Conservation (phyloP, 2,329 filamentous ascomycete species). For the Ophiostoma sp. region DNA sequence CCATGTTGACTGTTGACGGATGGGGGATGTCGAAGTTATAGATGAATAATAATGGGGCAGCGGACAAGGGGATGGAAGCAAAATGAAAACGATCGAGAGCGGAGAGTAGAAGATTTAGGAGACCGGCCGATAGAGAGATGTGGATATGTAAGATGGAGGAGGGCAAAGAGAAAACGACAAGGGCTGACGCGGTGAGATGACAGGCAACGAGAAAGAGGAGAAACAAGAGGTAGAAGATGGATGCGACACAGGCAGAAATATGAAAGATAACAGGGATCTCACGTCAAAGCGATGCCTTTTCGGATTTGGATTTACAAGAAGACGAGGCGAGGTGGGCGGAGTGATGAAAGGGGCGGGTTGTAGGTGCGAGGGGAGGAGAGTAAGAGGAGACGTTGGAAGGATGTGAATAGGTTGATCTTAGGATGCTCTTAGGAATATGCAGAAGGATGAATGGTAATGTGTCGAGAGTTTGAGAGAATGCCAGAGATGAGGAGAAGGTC, state of each 20-base stretch:
- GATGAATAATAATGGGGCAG: neutral
- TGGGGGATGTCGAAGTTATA: neutral
- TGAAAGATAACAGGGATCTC: neutral
- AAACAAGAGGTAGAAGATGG: neutral
- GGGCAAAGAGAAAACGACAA: neutral
- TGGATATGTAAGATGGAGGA: neutral
- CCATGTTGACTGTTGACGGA: neutral
- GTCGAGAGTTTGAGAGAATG: neutral
- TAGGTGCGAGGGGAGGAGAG: neutral
- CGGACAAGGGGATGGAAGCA: neutral
- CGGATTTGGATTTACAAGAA: neutral
- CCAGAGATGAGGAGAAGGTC: constrained; percentile 2
- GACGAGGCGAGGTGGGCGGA: neutral
- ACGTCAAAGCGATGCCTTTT: neutral
- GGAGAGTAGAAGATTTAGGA: neutral
- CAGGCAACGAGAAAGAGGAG: neutral
- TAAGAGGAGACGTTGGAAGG: neutral
- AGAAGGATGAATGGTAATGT: too few species aligned
- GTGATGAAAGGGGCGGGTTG: neutral
- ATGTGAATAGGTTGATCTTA: neutral
- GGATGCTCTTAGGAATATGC: neutral
- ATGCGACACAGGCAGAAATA: neutral
- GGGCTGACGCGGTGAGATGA: constrained; percentile 6
- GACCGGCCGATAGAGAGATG: neutral
- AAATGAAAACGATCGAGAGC: neutral